phyloP scores from a whole-genome alignment of 768 basidiomycete genomes.

The Mycena kentingensis region DNA sequence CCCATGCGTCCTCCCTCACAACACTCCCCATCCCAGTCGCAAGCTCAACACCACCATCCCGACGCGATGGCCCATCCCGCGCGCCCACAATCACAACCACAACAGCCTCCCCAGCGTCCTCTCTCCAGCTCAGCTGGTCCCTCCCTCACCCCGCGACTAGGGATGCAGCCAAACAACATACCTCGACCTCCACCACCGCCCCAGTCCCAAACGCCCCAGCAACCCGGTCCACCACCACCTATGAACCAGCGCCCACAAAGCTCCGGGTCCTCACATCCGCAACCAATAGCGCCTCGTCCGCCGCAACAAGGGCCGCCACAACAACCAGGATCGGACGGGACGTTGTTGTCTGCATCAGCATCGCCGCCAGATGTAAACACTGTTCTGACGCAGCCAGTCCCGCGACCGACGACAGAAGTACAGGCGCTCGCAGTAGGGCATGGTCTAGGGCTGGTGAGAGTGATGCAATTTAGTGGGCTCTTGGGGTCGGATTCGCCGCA shows the following conservation, averaged over 20 bases:
- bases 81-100: conserved; percentile 65
- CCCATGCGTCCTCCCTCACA: conserved; percentile 49
- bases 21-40: conserved; percentile 52
- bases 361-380: conserved; percentile 19
- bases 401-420: conserved; percentile 6
- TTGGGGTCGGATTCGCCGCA: conserved; percentile 46
- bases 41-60: conserved; percentile 34
- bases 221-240: background rate
- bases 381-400: conserved; percentile 3
- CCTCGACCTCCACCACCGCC: conserved; percentile 27
- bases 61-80: conserved; percentile 51
- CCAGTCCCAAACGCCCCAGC: conserved; percentile 20
- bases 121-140: conserved; percentile 7
- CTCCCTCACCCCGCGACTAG: background rate
- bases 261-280: conserved; percentile 23
- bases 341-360: conserved; percentile 17
- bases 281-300: conserved; percentile 22
- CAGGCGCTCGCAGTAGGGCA: conserved; percentile 41
- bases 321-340: conserved; percentile 18
- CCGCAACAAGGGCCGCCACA: conserved; percentile 11
- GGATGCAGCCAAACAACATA: background rate
- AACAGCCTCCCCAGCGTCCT: conserved; percentile 39
- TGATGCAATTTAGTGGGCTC: conserved; percentile 71
- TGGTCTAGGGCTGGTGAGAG: conserved; percentile 64
- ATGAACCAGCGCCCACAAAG: conserved; percentile 18